phyloP scores from a whole-genome alignment of 768 basidiomycete species.

The Rhodotorula babjevae region DNA sequence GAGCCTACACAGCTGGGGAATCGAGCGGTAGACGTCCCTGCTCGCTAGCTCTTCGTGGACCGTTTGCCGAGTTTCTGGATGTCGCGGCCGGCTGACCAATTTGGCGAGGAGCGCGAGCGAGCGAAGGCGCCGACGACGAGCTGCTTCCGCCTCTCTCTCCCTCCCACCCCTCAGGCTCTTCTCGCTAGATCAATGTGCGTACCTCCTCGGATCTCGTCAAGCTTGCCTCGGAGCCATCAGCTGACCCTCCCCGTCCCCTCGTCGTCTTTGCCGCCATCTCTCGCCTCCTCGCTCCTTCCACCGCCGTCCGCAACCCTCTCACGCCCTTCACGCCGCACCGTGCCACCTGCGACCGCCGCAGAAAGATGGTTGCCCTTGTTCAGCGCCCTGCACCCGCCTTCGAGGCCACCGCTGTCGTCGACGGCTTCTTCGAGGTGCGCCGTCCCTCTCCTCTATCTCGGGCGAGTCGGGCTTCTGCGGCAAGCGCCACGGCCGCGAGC shows the following conservation, averaged over 20 bases:
- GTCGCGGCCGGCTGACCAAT: no score
- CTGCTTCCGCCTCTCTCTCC: neutral
- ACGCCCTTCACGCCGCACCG: neutral
- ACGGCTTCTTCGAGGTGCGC: conserved; percentile 61
- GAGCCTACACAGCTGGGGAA: no score
- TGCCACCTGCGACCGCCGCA: neutral
- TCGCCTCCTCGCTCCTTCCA: neutral
- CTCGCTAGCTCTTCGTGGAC: no score
- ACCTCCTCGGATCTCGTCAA: neutral
- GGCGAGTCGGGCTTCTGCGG: neutral
- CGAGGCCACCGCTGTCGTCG: conserved; percentile 63
- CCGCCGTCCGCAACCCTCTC: neutral
- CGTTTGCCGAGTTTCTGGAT: no score
- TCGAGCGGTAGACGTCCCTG: no score
- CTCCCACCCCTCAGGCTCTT: neutral
- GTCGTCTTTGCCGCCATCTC: neutral
- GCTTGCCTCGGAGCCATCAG: neutral
- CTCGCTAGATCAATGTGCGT: neutral
- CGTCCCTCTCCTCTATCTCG: neutral
- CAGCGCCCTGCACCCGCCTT: conserved; percentile 84
- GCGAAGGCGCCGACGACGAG: no score
- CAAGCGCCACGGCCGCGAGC: no score
- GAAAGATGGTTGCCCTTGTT: conserved; percentile 53
- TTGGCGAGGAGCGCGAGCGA: no score
- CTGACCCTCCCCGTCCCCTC: neutral